Percentiles rank a stretch among this genome's conserved stretches.
Evolutionary conservation across 805 yeast genomes (phyloP).

Genomic region (Saccharomycodes ludwigii): DNA sequence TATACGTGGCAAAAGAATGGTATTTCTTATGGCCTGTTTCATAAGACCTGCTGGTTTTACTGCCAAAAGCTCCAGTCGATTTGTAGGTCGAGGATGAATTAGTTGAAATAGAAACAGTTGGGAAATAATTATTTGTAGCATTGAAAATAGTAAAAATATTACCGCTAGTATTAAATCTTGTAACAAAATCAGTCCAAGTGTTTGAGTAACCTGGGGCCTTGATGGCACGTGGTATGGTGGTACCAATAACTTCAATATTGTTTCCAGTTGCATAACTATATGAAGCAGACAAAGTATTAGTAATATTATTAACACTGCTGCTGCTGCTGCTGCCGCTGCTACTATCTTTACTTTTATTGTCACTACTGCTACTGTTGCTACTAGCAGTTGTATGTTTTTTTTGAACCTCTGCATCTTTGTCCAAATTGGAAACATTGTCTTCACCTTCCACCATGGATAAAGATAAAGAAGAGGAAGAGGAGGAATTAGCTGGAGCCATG

Average conservation of each 20-base stretch:
- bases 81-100: neutral
- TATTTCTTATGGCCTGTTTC: no score
- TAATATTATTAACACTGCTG: no score
- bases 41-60: neutral
- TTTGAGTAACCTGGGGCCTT: constrained; percentile 35
- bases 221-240: constrained; percentile 35
- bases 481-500: constrained; percentile 35
- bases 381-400: constrained; percentile 5
- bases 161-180: constrained; percentile 17
- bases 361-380: neutral
- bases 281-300: no score
- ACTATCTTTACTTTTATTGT: neutral
- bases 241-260: constrained; percentile 33
- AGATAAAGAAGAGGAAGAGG: no score
- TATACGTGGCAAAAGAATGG: no score
- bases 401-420: no score
- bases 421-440: constrained; percentile 12
- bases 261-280: constrained; percentile 22
- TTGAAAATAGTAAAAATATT: constrained; percentile 13
- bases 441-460: no score
- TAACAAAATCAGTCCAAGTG: constrained; percentile 26
- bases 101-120: neutral
- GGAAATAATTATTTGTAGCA: neutral
- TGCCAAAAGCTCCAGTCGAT: neutral
- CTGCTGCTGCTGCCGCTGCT: no score